A percentile compares a stretch with the other conserved stretches of the same genome.
These are phyloP conservation scores for Gillenia trifoliata DNA, from an alignment of 306 rosid species.

Conservation along the genomic window DNA sequence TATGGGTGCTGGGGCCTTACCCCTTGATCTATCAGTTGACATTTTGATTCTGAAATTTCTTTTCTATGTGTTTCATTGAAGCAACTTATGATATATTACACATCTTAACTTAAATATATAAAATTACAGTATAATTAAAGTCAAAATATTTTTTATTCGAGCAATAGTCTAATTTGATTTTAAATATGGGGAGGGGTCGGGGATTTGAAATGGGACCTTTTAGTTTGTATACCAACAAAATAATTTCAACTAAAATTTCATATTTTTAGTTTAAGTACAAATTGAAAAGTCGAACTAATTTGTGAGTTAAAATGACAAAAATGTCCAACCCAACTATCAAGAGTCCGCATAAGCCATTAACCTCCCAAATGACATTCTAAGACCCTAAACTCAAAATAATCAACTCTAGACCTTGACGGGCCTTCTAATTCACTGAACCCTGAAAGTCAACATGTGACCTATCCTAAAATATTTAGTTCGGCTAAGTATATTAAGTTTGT, in stretches of 20 bases:
- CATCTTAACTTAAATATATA: not conserved
- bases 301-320: not conserved
- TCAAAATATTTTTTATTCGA: not conserved
- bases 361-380: too few species aligned
- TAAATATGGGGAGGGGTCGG: not conserved
- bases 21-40: not conserved
- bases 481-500: too few species aligned
- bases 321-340: not conserved
- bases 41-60: not conserved
- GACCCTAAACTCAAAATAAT: not conserved
- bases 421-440: not conserved
- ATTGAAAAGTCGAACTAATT: not conserved
- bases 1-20: not conserved
- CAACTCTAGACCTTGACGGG: not conserved
- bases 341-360: not conserved
- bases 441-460: too few species aligned
- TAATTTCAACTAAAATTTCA: too few species aligned
- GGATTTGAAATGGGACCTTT: not conserved
- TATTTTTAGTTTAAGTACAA: too few species aligned
- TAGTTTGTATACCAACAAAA: not conserved
- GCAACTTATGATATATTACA: not conserved
- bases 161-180: not conserved
- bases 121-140: not conserved
- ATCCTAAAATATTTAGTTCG: too few species aligned
- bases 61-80: not conserved